A percentile compares a stretch with the other conserved stretches of the same genome.
phyloP scores from a whole-genome alignment of 164 flowering plant genomes.

The Protea cynaroides region DNA sequence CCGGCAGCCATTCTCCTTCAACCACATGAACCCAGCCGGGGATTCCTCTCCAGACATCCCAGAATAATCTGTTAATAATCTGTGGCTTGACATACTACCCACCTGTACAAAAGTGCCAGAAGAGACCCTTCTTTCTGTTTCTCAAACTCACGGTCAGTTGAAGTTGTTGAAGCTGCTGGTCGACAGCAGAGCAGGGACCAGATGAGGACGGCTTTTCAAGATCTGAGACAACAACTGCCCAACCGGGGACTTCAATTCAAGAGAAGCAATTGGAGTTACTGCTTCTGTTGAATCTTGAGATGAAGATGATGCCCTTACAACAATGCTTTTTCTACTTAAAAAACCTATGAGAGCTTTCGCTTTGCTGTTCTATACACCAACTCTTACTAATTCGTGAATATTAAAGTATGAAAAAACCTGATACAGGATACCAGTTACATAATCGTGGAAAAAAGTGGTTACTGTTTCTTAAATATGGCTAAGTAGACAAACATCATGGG shows the following conservation, averaged over 20 bases:
- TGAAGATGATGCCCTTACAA: conserved; percentile 38
- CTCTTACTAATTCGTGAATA: not conserved
- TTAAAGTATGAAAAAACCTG: too few species aligned
- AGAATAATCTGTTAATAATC: not conserved
- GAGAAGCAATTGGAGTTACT: conserved; percentile 63
- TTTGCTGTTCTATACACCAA: not conserved
- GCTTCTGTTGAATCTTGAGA: conserved; percentile 35
- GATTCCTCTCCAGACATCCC: too few species aligned
- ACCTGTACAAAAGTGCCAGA: conserved; percentile 82
- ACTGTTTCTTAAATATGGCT: too few species aligned
- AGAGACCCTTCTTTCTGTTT: conserved; percentile 54
- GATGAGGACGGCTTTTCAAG: conserved; percentile 77
- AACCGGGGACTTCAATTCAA: conserved; percentile 75
- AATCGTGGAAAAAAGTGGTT: too few species aligned
- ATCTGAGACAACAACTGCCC: conserved; percentile 87
- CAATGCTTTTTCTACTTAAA: conserved; percentile 20
- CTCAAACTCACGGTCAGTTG: conserved; percentile 71
- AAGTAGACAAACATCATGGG: not conserved
- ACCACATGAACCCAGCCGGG: too few species aligned
- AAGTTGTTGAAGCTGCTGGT: conserved; percentile 87
- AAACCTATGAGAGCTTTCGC: not conserved
- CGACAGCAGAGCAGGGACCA: conserved; percentile 91
- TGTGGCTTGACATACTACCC: not conserved
- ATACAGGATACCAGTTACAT: too few species aligned
- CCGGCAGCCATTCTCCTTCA: too few species aligned